Conservation (phyloP, 371 early-diverging fungal genomes). For the Haplosporangium sp. region DNA sequence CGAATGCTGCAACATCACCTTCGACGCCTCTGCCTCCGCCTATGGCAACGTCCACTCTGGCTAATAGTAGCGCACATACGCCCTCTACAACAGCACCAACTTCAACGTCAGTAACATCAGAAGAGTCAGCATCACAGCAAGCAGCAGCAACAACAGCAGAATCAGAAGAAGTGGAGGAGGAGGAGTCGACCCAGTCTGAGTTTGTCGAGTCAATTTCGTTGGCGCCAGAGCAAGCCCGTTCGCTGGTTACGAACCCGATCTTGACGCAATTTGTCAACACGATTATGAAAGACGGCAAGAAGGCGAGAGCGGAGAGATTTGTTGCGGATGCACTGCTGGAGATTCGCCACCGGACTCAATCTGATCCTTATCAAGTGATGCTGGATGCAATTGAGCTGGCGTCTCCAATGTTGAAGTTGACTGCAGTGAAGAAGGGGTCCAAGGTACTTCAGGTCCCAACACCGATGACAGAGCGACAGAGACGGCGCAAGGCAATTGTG, state of each 20-base stretch:
- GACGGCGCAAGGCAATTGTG: slow-evolving; percentile 83
- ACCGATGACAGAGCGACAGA: slow-evolving; percentile 84
- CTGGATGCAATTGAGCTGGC: slow-evolving; percentile 79
- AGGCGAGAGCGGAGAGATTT: slow-evolving; percentile 78
- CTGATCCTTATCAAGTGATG: slow-evolving; percentile 74
- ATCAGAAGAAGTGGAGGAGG: slow-evolving; percentile 1
- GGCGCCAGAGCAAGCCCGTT: slow-evolving; percentile 27
- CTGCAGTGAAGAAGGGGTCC: slow-evolving; percentile 78
- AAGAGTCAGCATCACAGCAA: not conserved
- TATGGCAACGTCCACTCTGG: slow-evolving; percentile 13
- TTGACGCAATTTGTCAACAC: slow-evolving; percentile 85
- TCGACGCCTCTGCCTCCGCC: slow-evolving; percentile 43
- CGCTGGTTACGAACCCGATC: slow-evolving; percentile 70
- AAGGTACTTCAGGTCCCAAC: slow-evolving; percentile 85
- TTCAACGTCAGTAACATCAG: not conserved
- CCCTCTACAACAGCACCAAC: slow-evolving; percentile 9
- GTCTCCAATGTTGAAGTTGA: slow-evolving; percentile 82
- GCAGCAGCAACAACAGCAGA: slow-evolving; percentile 4
- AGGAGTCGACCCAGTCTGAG: not conserved
- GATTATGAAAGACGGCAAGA: slow-evolving; percentile 89
- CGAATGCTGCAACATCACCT: slow-evolving; percentile 30
- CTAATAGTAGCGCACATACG: not conserved
- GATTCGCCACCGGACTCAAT: slow-evolving; percentile 73
- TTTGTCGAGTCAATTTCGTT: slow-evolving; percentile 34
- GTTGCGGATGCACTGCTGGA: slow-evolving; percentile 76